Base-by-base conservation (phyloP, 352 stramenopile genomes). In the Phytophthora multivora region DNA sequence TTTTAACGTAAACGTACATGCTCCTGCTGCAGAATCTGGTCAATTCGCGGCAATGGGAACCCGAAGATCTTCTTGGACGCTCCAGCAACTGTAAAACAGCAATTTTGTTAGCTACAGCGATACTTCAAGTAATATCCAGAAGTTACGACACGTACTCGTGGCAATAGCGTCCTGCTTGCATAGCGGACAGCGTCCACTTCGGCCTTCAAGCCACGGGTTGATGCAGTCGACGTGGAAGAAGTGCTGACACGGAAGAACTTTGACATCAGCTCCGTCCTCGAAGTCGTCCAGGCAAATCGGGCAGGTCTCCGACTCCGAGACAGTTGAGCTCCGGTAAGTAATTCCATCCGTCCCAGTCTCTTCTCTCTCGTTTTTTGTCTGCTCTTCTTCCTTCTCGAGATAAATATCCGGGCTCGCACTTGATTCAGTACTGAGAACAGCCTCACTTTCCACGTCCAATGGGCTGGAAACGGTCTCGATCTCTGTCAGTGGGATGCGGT, bases 161-260 rank as follows among this genome's bases (percentile, higher is more conserved):
- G 79, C 69, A 38, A 95, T 91, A 7, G 86, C 88, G 33, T 91
- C 79, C 36, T 89, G 82, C 31, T 95, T 94, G 66, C 88, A 96
- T 5, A 96, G 78, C 31, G 88, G 88, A 48, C 88, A 96, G 9
- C 77, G 59, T 26, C 84, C 80, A 65, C 85, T 94, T 43, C 82
- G 82, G 6, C 70, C 63, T 47, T 93, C 87, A 8, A 96, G 80
- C 88, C 88, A 96, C 40, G 82, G 83, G 31, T 93, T 85, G 45
- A 96, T 96, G 57, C 88, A 96, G 19, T 86, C 66, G 12, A 89
- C 79, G 49, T 96, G 88, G 51, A 90, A 96, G 51, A 90, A 90
- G 50, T 96, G 88, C 21, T 90, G 79, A 40, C 88, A 96, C 15
- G 88, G 86, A 28, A 96, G 76, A 25, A 95, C 80, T 61, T 93